Evolutionary conservation across 1,284 basidiomycete genomes (phyloP), one percentile per base, ranked within the genome.

Genomic region (Coniferiporia sulphurascens): DNA sequence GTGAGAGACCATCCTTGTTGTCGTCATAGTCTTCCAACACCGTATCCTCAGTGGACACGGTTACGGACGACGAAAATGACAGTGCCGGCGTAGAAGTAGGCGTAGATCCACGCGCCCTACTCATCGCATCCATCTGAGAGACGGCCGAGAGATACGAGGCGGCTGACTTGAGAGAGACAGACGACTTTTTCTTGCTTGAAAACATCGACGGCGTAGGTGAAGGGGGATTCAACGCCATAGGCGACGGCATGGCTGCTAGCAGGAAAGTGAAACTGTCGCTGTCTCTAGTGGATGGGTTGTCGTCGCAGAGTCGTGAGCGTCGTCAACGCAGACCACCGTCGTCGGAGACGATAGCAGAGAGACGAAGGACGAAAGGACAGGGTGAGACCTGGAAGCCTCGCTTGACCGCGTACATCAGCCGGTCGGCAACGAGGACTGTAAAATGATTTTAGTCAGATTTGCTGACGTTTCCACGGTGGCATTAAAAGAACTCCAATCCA

Each of bases 101-200:
- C 8, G 58, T 55, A 8, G n/a, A 34, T 13, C 32, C 52, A 21
- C 59, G 53, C 7, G 58, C 51, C 35, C 61, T 55, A 19, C 22
- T 50, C 53, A 55, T 59, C 34, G 61, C 61, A 27, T 62, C 61
- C 61, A 56, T 59, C 32, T 62, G 52, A 12, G 61, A 59, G 21
- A 62, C 53, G 36, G 58, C 61, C 13, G 57, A 84, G 34, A 89
- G 79, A 70, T 89, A 89, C 32, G 85, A 86, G 10, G 85, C 81
- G 17, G 87, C 87, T 4, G 84, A 82, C 21, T 82, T 66, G 73
- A 83, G 77, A 64, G 78, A 71, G 1, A 72, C 62, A 15, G 78
- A 74, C 7, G 75, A 68, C 4, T 81, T 79, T 62, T 78, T 79
- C 67, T 86, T 80, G 70, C 78, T 86, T 68, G 76, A 79, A 75